Evolutionary conservation across 805 yeast species (phyloP).

Genomic region (Candida piceae): DNA sequence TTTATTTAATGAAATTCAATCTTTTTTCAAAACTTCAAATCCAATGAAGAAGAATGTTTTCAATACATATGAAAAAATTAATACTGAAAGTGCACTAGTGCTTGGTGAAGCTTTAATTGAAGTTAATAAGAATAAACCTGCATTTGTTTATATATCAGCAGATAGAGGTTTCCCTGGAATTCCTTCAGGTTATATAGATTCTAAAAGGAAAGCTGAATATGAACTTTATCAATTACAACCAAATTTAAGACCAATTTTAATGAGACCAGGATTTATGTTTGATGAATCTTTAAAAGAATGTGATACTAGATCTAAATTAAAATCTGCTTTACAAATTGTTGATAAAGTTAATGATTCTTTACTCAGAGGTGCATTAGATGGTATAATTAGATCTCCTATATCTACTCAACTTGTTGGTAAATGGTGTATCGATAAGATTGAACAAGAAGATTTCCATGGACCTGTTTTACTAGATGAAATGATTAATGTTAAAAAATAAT

Average conservation of each 20-base stretch:
- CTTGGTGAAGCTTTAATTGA: conserved; percentile 52
- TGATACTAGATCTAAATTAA: conserved; percentile 38
- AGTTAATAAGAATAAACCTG: conserved; percentile 17
- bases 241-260: conserved; percentile 53
- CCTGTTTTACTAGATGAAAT: conserved; percentile 55
- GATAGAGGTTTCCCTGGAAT: conserved; percentile 64
- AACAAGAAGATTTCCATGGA: conserved; percentile 47
- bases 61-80: conserved; percentile 56
- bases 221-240: conserved; percentile 38
- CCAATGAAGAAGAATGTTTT: conserved; percentile 50
- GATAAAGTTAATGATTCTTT: conserved; percentile 39
- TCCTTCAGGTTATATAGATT: conserved; percentile 65
- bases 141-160: conserved; percentile 78
- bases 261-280: conserved; percentile 83
- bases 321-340: conserved; percentile 37
- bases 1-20: conserved; percentile 31
- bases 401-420: conserved; percentile 67
- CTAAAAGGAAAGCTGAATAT: conserved; percentile 75
- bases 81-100: conserved; percentile 62
- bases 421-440: conserved; percentile 50
- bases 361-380: conserved; percentile 40
- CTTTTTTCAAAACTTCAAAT: conserved; percentile 47
- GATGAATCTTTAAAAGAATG: conserved; percentile 38
- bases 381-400: conserved; percentile 53
- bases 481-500: conserved; percentile 10